These are phyloP conservation scores for Leccinum uliginosum DNA, from an alignment of 768 basidiomycete genomes.

Conservation along the genomic window DNA sequence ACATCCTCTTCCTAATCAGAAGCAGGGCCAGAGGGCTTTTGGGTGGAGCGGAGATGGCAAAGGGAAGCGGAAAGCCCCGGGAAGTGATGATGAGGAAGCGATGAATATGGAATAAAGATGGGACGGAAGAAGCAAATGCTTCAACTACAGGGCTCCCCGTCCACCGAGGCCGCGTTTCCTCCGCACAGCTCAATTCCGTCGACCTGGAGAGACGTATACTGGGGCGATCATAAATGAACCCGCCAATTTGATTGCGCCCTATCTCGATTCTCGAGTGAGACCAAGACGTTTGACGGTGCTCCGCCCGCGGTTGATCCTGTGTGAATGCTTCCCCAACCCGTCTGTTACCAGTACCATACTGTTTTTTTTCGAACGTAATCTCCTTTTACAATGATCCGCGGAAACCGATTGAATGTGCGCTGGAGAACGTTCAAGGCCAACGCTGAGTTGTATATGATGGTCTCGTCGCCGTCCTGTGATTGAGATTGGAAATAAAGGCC, in stretches of 20 bases:
- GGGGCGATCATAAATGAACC: slow-evolving; percentile 1
- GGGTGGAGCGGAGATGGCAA: too few relatives aligned
- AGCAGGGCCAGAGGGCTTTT: too few relatives aligned
- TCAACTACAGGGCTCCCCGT: slow-evolving; percentile 1
- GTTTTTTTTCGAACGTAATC: too few relatives aligned
- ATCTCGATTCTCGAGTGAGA: too few relatives aligned
- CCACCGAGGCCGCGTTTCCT: background rate
- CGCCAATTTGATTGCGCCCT: too few relatives aligned
- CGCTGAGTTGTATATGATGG: slow-evolving; percentile 82
- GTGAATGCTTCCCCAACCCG: too few relatives aligned
- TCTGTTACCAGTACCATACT: too few relatives aligned
- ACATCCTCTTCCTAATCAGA: too few relatives aligned
- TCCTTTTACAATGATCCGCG: slow-evolving; percentile 90
- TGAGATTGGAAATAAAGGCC: background rate
- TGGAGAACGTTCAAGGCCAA: slow-evolving; percentile 83
- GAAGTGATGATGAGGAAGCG: too few relatives aligned
- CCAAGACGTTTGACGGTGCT: too few relatives aligned
- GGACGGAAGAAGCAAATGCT: background rate
- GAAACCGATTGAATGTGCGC: slow-evolving; percentile 82
- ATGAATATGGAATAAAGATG: background rate
- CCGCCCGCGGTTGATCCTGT: too few relatives aligned
- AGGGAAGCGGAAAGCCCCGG: too few relatives aligned
- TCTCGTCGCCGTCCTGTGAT: slow-evolving; percentile 86
- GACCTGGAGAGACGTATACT: slow-evolving; percentile 6
- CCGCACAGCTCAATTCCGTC: background rate